Conservation (phyloP, 2,329 filamentous ascomycete genomes). For the Cladophialophora bantiana region DNA sequence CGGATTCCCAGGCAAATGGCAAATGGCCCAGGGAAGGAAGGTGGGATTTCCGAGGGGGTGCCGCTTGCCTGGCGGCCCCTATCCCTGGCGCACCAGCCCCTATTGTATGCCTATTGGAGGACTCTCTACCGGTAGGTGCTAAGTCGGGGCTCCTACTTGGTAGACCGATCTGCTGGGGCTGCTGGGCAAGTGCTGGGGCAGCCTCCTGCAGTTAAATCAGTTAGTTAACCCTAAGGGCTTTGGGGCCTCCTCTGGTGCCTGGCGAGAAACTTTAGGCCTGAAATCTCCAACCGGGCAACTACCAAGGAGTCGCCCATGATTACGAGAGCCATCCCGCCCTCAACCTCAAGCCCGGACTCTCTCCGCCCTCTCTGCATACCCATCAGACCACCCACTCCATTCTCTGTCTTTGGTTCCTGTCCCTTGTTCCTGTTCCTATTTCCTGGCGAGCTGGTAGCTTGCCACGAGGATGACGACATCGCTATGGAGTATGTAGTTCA, state of each 20-base stretch:
- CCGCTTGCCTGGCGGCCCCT: no score
- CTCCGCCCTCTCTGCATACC: background rate
- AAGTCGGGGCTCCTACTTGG: no score
- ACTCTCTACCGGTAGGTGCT: background rate
- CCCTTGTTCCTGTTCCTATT: conserved; percentile 4
- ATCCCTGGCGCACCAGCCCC: background rate
- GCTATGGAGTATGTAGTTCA: conserved; percentile 24
- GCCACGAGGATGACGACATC: background rate
- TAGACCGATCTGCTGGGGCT: no score
- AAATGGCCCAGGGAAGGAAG: background rate
- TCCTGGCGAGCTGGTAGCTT: background rate
- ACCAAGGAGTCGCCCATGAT: no score
- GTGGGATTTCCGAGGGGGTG: background rate
- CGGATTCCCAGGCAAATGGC: background rate
- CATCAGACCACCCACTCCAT: conserved; percentile 1
- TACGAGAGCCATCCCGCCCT: no score
- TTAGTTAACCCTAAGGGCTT: background rate
- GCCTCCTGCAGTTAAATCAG: background rate
- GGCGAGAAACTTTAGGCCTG: background rate
- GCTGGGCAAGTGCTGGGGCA: background rate
- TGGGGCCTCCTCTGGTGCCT: background rate
- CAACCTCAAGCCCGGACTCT: background rate
- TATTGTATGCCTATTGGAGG: background rate
- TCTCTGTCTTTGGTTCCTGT: conserved; percentile 7
- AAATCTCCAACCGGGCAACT: background rate